Evolutionary conservation across 2,329 filamentous ascomycete genomes (phyloP).

Genomic region (Plectosphaerella sp.): DNA sequence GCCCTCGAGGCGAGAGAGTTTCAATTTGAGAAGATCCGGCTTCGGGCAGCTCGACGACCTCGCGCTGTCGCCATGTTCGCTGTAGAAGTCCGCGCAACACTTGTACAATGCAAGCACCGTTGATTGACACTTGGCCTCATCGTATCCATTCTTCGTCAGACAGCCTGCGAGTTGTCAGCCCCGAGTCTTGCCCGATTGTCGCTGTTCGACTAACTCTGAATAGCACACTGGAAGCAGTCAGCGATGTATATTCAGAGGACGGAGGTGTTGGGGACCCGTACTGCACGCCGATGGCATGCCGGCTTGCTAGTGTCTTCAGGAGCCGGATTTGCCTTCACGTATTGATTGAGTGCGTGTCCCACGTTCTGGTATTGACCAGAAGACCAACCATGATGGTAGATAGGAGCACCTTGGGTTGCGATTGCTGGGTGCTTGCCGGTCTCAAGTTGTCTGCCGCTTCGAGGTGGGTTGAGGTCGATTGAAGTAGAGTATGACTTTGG

Average conservation of each 20-base stretch:
- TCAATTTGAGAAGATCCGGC: conserved; percentile 71
- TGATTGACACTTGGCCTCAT: conserved; percentile 76
- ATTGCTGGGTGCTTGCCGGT: too few relatives aligned
- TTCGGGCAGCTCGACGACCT: conserved; percentile 82
- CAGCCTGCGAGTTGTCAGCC: conserved; percentile 56
- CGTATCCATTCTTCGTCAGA: conserved; percentile 76
- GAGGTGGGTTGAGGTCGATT: too few relatives aligned
- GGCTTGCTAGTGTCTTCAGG: conserved; percentile 45
- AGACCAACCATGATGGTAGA: too few relatives aligned
- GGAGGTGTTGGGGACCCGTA: conserved; percentile 34
- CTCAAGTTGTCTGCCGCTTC: too few relatives aligned
- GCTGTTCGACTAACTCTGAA: conserved; percentile 61
- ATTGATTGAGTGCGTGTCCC: too few relatives aligned
- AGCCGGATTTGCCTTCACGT: too few relatives aligned
- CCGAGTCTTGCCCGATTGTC: too few relatives aligned
- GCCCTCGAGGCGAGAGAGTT: conserved; percentile 67
- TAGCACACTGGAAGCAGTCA: conserved; percentile 64
- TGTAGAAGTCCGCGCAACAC: conserved; percentile 88
- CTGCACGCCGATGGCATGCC: conserved; percentile 81
- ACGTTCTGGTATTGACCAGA: too few relatives aligned
- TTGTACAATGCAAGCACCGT: conserved; percentile 85
- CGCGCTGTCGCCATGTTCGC: conserved; percentile 70
- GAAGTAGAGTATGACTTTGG: too few relatives aligned
- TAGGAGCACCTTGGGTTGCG: too few relatives aligned
- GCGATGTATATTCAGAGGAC: not conserved